These are phyloP conservation scores for Phytophthora cryptogea DNA, from an alignment of 352 stramenopile species.

Conservation along the genomic window DNA sequence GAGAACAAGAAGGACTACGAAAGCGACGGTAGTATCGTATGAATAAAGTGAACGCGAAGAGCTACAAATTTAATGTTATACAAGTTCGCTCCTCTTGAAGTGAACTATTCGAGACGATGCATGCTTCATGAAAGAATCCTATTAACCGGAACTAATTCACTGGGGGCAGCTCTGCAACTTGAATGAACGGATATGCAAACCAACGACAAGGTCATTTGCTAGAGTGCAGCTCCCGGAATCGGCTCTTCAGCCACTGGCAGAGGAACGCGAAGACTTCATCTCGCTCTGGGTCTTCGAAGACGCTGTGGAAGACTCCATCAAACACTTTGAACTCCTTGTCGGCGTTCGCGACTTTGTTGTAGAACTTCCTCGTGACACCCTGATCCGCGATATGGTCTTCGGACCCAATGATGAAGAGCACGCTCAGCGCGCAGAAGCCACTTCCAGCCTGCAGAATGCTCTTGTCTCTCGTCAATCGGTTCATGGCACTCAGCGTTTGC, in stretches of 20 bases:
- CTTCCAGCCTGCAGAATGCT: slow-evolving; percentile 14
- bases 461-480: slow-evolving; percentile 25
- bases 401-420: slow-evolving; percentile 45
- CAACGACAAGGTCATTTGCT: not conserved
- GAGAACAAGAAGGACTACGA: slow-evolving; percentile 12
- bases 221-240: slow-evolving; percentile 16
- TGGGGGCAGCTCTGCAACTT: slow-evolving; percentile 4
- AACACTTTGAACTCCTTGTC: slow-evolving; percentile 62
- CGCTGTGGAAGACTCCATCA: slow-evolving; percentile 48
- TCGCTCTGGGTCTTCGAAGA: slow-evolving; percentile 56
- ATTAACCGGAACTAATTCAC: slow-evolving; percentile 20
- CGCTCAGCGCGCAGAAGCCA: slow-evolving; percentile 19
- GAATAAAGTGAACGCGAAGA: not conserved
- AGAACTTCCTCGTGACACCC: slow-evolving; percentile 35
- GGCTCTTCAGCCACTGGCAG: slow-evolving; percentile 15
- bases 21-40: slow-evolving; percentile 5
- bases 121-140: slow-evolving; percentile 14
- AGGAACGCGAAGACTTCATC: slow-evolving; percentile 30
- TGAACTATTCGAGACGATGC: slow-evolving; percentile 3
- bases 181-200: not conserved
- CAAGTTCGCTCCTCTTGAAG: not conserved
- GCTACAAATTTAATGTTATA: slow-evolving; percentile 8
- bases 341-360: slow-evolving; percentile 34
- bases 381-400: slow-evolving; percentile 48
- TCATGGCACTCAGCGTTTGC: slow-evolving; percentile 38